Evolutionary conservation across 257 asterid species (phyloP).

Genomic region (Verbena officinalis): DNA sequence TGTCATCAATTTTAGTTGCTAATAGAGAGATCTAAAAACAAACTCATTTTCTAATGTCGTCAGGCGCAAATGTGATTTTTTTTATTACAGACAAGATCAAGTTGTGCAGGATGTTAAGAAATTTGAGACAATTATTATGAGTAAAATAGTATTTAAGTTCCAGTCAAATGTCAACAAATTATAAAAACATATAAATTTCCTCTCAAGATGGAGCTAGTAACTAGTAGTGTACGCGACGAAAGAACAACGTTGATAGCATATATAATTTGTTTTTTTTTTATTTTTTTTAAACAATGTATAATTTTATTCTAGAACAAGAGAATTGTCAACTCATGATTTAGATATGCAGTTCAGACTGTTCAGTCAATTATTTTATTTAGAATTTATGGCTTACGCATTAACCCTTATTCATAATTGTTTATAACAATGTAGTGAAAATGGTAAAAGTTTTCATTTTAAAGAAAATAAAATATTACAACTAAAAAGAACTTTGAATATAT

Average conservation of each 20-base stretch:
- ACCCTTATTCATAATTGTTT: too few relatives aligned
- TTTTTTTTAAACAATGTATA: too few relatives aligned
- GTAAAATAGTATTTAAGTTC: neutral
- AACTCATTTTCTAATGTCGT: neutral
- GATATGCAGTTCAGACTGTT: too few relatives aligned
- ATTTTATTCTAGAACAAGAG: neutral
- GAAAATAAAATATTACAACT: too few relatives aligned
- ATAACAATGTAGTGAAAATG: too few relatives aligned
- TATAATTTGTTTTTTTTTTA: too few relatives aligned
- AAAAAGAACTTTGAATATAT: too few relatives aligned
- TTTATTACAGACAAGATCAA: neutral
- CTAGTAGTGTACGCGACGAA: slow-evolving; percentile 22
- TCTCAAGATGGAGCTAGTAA: neutral
- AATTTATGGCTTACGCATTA: too few relatives aligned
- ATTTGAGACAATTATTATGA: neutral
- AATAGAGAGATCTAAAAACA: neutral
- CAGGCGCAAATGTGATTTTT: neutral
- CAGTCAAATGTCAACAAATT: slow-evolving; percentile 23
- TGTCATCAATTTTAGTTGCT: slow-evolving; percentile 27
- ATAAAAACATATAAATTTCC: neutral
- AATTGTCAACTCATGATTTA: neutral
- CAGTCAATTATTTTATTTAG: too few relatives aligned
- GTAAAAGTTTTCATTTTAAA: too few relatives aligned
- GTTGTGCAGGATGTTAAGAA: neutral
- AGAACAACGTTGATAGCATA: slow-evolving; percentile 6